Evolutionary conservation across 2,329 filamentous ascomycete genomes (phyloP).

Genomic region (Trichoderma koningii): DNA sequence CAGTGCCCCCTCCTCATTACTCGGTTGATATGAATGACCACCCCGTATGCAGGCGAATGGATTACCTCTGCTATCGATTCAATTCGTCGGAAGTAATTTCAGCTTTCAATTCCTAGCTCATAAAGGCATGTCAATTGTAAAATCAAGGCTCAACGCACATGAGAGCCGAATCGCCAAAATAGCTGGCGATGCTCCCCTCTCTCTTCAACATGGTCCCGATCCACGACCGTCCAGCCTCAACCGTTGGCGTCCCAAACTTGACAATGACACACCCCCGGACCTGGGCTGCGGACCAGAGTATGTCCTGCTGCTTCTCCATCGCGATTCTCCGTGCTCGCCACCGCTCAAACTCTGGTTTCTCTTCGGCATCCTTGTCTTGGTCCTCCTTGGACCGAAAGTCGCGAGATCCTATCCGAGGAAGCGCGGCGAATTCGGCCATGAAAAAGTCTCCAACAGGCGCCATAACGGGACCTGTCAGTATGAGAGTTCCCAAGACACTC

Average conservation of each 20-base stretch:
- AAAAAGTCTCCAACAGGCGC: constrained; percentile 71
- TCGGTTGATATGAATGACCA: too few species aligned
- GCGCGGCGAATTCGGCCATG: constrained; percentile 71
- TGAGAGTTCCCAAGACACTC: constrained; percentile 80
- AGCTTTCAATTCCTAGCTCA: too few species aligned
- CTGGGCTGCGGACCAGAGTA: constrained; percentile 81
- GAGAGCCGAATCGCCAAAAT: constrained; percentile 79
- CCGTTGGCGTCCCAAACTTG: constrained; percentile 81
- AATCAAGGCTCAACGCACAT: constrained; percentile 65
- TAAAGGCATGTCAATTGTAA: too few species aligned
- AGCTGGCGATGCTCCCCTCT: constrained; percentile 69
- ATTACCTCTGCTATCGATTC: too few species aligned
- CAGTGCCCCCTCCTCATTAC: too few species aligned
- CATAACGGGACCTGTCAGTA: constrained; percentile 74
- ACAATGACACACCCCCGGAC: constrained; percentile 84
- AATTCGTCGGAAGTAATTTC: too few species aligned
- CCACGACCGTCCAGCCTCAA: constrained; percentile 82
- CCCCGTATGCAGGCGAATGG: too few species aligned
- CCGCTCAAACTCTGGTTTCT: constrained; percentile 46
- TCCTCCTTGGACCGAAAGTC: constrained; percentile 67
- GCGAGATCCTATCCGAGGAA: constrained; percentile 80
- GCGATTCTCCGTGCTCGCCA: constrained; percentile 60
- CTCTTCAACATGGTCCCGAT: constrained; percentile 71
- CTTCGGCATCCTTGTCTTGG: constrained; percentile 43
- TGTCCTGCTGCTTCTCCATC: constrained; percentile 59